A percentile compares a stretch with the other conserved stretches of the same genome.
Conservation (phyloP, 768 basidiomycete genomes). For the Amylocystis lapponica region DNA sequence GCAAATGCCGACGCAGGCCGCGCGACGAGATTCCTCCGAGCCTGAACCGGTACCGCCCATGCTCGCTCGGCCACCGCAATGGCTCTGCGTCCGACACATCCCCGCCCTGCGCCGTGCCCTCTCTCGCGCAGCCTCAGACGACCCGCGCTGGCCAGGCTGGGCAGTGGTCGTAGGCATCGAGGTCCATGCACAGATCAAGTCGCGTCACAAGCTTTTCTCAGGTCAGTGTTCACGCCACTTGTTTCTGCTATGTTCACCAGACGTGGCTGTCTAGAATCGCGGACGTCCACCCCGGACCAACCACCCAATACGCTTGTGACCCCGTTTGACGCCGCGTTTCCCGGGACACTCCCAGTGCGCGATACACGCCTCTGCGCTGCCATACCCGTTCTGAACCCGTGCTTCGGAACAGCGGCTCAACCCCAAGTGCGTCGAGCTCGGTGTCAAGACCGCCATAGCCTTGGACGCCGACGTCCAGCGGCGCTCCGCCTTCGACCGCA, state of each 20-base stretch:
- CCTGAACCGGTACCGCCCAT: neutral
- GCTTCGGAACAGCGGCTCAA: slow-evolving; percentile 45
- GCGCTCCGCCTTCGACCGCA: slow-evolving; percentile 86
- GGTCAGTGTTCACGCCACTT: slow-evolving; percentile 34
- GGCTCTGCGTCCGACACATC: slow-evolving; percentile 1
- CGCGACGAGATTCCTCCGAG: neutral
- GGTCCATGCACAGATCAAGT: slow-evolving; percentile 91
- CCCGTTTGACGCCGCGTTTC: slow-evolving; percentile 83
- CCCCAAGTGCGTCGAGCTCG: slow-evolving; percentile 68
- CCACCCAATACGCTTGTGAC: slow-evolving; percentile 70
- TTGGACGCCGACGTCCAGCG: slow-evolving; percentile 58
- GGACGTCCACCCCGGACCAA: slow-evolving; percentile 37
- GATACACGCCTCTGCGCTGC: slow-evolving; percentile 21
- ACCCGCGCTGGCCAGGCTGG: slow-evolving; percentile 75
- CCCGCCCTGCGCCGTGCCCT: no score
- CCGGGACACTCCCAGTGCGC: slow-evolving; percentile 90
- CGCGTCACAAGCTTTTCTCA: slow-evolving; percentile 86
- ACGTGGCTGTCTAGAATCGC: no score
- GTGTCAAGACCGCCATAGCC: slow-evolving; percentile 76
- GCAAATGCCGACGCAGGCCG: neutral
- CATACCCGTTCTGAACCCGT: slow-evolving; percentile 5
- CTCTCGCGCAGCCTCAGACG: slow-evolving; percentile 10
- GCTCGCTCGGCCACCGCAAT: neutral
- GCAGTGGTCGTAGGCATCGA: slow-evolving; percentile 90
- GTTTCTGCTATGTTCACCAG: slow-evolving; percentile 23